Conservation (phyloP, 2,329 filamentous ascomycete genomes). For the Aspergillus neotritici region DNA sequence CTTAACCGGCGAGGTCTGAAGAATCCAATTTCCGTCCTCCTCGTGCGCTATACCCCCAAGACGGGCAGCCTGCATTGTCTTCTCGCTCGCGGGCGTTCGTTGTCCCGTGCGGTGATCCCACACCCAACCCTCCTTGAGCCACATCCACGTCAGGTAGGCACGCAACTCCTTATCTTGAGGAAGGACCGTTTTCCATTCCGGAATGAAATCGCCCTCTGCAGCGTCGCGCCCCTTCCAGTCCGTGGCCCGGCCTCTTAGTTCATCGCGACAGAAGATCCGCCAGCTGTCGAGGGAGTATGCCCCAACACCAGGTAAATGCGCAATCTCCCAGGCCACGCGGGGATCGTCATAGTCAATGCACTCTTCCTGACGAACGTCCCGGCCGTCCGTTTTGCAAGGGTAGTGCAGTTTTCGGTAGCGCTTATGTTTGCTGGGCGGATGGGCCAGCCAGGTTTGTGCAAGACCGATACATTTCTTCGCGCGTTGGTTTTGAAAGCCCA, state of each 20-base stretch:
- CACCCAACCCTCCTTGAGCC: slow-evolving; percentile 77
- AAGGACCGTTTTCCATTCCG: slow-evolving; percentile 84
- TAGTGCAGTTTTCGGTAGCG: slow-evolving; percentile 56
- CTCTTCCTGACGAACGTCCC: slow-evolving; percentile 45
- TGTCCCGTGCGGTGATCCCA: slow-evolving; percentile 70
- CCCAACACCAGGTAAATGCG: slow-evolving; percentile 70
- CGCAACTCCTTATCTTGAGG: slow-evolving; percentile 84
- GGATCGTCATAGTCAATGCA: slow-evolving; percentile 46
- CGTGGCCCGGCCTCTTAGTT: slow-evolving; percentile 58
- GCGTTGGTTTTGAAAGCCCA: slow-evolving; percentile 66
- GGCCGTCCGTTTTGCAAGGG: slow-evolving; percentile 46
- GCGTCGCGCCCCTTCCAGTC: slow-evolving; percentile 60
- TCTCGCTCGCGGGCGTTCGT: slow-evolving; percentile 36
- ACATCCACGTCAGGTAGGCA: slow-evolving; percentile 84
- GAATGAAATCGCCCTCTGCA: slow-evolving; percentile 55
- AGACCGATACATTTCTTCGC: slow-evolving; percentile 64
- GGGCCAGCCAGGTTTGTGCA: slow-evolving; percentile 61
- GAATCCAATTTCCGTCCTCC: slow-evolving; percentile 35
- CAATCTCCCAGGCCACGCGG: slow-evolving; percentile 70
- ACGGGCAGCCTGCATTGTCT: slow-evolving; percentile 33
- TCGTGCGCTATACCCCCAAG: slow-evolving; percentile 40
- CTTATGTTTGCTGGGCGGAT: slow-evolving; percentile 55
- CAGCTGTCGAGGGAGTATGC: slow-evolving; percentile 83
- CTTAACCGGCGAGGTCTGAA: slow-evolving; percentile 31
- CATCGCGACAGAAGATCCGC: slow-evolving; percentile 87